phyloP scores from a whole-genome alignment of 2,329 filamentous ascomycete species.

The Neofusicoccum cordaticola region DNA sequence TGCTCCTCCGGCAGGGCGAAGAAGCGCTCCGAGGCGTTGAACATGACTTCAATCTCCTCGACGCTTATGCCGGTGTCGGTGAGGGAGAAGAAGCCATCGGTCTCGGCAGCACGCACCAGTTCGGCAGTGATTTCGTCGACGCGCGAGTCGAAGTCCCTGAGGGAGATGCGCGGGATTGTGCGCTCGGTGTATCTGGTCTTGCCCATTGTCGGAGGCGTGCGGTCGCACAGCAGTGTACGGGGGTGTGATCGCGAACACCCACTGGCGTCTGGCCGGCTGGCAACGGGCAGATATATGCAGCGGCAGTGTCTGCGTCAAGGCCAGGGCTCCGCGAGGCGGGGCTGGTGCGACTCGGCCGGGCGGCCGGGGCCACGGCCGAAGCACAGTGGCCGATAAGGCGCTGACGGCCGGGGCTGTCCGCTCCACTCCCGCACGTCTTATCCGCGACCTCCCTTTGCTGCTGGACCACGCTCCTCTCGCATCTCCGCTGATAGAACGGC shows the following conservation, averaged over 20 bases:
- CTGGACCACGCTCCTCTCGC: too few species aligned
- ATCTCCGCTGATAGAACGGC: too few species aligned
- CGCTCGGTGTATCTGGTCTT: conserved; percentile 29
- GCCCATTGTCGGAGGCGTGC: not conserved
- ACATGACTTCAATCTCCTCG: conserved; percentile 52
- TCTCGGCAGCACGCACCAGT: conserved; percentile 55
- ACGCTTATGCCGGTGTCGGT: conserved; percentile 54
- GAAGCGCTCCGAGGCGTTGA: conserved; percentile 51
- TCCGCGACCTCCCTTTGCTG: not conserved
- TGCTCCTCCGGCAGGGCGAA: conserved; percentile 52
- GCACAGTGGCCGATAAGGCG: not conserved
- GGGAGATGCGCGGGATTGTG: conserved; percentile 52
- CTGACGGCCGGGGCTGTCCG: conserved; percentile 5
- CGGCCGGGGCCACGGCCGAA: not conserved
- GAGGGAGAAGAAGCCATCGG: conserved; percentile 60
- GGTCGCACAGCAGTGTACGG: not conserved
- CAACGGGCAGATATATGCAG: too few species aligned
- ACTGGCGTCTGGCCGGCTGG: too few species aligned
- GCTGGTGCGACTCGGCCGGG: not conserved
- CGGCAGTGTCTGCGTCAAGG: too few species aligned
- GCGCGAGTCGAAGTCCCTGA: conserved; percentile 52
- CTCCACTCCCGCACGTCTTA: not conserved
- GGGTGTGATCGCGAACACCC: too few species aligned
- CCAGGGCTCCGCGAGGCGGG: not conserved
- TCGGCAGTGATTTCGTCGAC: conserved; percentile 54